Base-by-base conservation (phyloP, 1,284 basidiomycete genomes). In the Omphalotus olearius region DNA sequence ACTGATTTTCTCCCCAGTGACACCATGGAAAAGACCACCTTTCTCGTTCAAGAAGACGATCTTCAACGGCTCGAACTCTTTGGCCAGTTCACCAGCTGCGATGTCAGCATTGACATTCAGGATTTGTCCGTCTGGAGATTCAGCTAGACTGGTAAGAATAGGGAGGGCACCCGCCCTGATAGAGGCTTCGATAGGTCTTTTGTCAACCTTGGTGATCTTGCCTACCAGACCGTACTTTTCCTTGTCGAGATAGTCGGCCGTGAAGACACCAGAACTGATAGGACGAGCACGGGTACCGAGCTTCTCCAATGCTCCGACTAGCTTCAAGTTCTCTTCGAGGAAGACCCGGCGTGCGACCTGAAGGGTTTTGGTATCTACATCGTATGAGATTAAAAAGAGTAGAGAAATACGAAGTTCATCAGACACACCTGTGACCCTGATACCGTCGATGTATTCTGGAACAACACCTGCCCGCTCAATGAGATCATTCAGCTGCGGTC, bases 1-100 rank as follows among this genome's bases (percentile, higher is more conserved):
- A 62, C 93, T 91, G 51, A 99, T 72, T 71, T 97, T 94, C 75
- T 97, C 89, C 54, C 93, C 92, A 17, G 93, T 93, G 43, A 97
- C 87, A 56, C 96, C 96, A 67, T 99, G 97, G 84, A 89, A 98
- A 58, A 99, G 76, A 48, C 97, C 96, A 54, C 96, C 96, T 75
- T 99, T 98, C 65, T 99, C 97, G 69, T 98, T 98, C 65, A 99
- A 72, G 74, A 95, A 98, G 50, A 99, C 96, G 57, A 99, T 98
- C 77, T 99, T 99, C 75, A 95, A 83, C n/a, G 94, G 94, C 69
- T 98, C 94, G 41, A 98, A 78, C 64, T 97, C 94, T 72, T 97
- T 96, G 9, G 94, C 88, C 26, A 98, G 82, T 69, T 98, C 94
- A 45, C 93, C 94, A 2, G 95, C 94, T 11, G 94, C 95, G 57